These are phyloP conservation scores for Fusarium fujikuroi DNA, from an alignment of 2,329 filamentous ascomycete genomes.

Conservation along the genomic window DNA sequence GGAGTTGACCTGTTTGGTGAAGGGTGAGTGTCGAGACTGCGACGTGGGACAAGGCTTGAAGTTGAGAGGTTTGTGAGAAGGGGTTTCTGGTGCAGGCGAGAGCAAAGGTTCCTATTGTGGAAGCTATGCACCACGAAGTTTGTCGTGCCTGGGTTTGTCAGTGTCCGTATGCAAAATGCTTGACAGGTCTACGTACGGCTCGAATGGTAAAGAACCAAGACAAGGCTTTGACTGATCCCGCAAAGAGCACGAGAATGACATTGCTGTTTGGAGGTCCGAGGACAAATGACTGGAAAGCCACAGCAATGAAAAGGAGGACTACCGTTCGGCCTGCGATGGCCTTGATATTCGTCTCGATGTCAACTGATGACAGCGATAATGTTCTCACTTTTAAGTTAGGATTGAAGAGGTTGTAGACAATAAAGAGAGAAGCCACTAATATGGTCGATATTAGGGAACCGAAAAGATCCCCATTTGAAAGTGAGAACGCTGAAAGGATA, in stretches of 20 bases:
- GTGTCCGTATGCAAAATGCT: rapidly evolving
- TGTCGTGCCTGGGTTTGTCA: constrained; percentile 41
- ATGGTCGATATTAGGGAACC: constrained; percentile 41
- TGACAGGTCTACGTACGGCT: constrained; percentile 40
- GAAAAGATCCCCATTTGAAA: constrained; percentile 46
- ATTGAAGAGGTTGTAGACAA: constrained; percentile 44
- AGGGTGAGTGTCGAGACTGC: constrained; percentile 47
- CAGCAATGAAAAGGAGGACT: constrained; percentile 22
- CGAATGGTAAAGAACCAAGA: constrained; percentile 51
- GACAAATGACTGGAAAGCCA: constrained; percentile 30
- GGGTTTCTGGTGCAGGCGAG: constrained; percentile 46
- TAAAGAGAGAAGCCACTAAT: constrained; percentile 44
- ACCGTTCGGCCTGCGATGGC: constrained; percentile 41
- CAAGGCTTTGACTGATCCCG: constrained; percentile 47
- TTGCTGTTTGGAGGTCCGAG: constrained; percentile 41
- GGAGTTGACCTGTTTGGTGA: constrained; percentile 44
- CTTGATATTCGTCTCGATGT: constrained; percentile 42
- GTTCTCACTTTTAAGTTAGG: not conserved
- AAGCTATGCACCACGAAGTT: constrained; percentile 47
- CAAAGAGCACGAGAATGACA: constrained; percentile 19
- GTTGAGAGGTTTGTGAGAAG: constrained; percentile 42
- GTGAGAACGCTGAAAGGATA: constrained; percentile 9
- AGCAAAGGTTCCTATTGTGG: constrained; percentile 48
- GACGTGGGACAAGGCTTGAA: constrained; percentile 43
- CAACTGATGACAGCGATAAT: not conserved